phyloP scores from a whole-genome alignment of 176 grass and related monocot species.

The Ananas comosus region DNA sequence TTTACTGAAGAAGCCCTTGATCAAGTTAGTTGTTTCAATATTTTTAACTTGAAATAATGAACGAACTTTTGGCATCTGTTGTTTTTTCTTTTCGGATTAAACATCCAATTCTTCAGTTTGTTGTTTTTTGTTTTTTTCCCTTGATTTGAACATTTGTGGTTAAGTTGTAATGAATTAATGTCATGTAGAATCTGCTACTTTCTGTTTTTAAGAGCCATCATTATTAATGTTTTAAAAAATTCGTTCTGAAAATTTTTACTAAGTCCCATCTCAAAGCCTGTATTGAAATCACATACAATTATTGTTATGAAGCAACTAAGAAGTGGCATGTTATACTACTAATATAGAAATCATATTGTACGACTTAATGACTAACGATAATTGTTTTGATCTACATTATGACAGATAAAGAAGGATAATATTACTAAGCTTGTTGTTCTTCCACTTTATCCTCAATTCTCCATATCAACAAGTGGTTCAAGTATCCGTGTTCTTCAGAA shows the following conservation, averaged over 20 bases:
- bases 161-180: neutral
- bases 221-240: neutral
- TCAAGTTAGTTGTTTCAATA: conserved; percentile 39
- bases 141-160: neutral
- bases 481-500: conserved; percentile 82
- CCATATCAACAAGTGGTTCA: conserved; percentile 95
- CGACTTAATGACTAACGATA: neutral
- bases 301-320: too few species aligned
- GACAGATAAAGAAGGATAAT: conserved; percentile 84
- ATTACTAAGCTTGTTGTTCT: conserved; percentile 88
- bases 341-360: neutral
- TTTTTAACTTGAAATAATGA: neutral
- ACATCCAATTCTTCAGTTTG: neutral
- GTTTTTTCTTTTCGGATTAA: neutral
- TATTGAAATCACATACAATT: neutral
- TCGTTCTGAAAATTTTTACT: neutral
- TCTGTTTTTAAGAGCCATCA: neutral
- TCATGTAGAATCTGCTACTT: neutral
- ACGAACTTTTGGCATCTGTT: neutral
- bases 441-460: conserved; percentile 96
- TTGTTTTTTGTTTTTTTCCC: neutral
- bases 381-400: conserved; percentile 1
- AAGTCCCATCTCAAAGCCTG: neutral
- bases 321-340: too few species aligned
- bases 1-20: conserved; percentile 86